Percentiles rank a stretch among this genome's conserved stretches.
Evolutionary conservation across 768 basidiomycete genomes (phyloP).

Genomic region (Termitomyces bulborhizus): DNA sequence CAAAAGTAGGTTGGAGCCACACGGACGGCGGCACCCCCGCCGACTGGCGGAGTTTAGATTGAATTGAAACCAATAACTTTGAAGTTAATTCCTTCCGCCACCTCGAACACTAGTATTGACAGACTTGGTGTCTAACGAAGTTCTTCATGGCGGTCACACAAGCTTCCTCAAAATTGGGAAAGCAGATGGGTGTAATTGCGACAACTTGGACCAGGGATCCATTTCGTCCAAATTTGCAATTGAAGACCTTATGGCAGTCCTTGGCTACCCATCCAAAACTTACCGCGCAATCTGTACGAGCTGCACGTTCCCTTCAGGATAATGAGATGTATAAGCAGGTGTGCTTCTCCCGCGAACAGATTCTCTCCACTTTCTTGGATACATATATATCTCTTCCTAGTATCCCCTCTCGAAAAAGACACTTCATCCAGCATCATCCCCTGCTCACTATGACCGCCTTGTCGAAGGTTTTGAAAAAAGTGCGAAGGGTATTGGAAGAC

Average conservation of each 20-base stretch:
- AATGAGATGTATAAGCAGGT: slow-evolving; percentile 59
- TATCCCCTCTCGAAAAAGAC: slow-evolving; percentile 61
- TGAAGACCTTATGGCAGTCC: slow-evolving; percentile 57
- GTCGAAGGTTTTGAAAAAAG: slow-evolving; percentile 72
- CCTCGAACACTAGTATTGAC: not conserved
- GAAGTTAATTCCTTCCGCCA: not conserved
- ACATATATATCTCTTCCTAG: slow-evolving; percentile 30
- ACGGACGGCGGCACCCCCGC: no score
- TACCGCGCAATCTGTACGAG: slow-evolving; percentile 52
- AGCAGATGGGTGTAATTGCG: slow-evolving; percentile 50
- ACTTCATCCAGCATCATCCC: slow-evolving; percentile 63
- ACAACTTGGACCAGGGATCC: slow-evolving; percentile 65
- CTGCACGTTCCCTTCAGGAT: slow-evolving; percentile 48
- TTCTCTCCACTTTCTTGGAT: slow-evolving; percentile 9
- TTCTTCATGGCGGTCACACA: slow-evolving; percentile 17
- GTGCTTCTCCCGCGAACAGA: slow-evolving; percentile 28
- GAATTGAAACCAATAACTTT: not conserved
- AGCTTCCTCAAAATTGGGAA: slow-evolving; percentile 30
- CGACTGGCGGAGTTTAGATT: slow-evolving; percentile 7
- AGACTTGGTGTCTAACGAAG: not conserved
- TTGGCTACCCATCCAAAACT: slow-evolving; percentile 66
- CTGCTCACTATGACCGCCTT: slow-evolving; percentile 67
- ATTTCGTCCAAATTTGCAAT: slow-evolving; percentile 72
- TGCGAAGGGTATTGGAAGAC: slow-evolving; percentile 66
- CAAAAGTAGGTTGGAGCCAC: not conserved